Evolutionary conservation across 176 grass and related monocot species (phyloP).

Genomic region (Triticum monococcum): DNA sequence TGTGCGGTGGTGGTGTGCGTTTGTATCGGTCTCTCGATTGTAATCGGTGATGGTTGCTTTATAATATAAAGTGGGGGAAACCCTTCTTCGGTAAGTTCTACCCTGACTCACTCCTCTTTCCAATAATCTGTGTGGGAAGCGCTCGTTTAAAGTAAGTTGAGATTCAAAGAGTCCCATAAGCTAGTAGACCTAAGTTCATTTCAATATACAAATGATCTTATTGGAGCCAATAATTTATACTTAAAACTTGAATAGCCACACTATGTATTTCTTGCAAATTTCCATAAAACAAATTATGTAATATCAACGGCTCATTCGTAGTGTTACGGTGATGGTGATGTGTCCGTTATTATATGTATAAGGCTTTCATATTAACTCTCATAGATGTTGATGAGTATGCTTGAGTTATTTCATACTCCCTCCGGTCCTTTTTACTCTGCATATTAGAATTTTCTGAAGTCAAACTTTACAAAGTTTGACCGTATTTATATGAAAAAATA

Average conservation of each 20-base stretch:
- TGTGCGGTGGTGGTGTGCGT: too few relatives aligned
- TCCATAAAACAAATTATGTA: neutral
- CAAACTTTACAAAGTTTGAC: too few relatives aligned
- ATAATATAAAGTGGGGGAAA: too few relatives aligned
- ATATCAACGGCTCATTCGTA: neutral
- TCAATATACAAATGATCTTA: neutral
- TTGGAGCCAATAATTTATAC: neutral
- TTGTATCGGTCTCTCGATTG: too few relatives aligned
- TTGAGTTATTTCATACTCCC: constrained; percentile 9
- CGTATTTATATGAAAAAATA: too few relatives aligned
- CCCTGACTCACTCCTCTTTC: neutral
- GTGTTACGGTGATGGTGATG: neutral
- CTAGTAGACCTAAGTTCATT: neutral
- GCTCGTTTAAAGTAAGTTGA: neutral
- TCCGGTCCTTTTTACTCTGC: too few relatives aligned
- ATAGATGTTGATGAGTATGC: neutral
- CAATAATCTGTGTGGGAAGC: neutral
- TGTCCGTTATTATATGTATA: neutral
- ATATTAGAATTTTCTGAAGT: too few relatives aligned
- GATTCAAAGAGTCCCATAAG: neutral
- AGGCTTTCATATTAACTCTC: neutral
- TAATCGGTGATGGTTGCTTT: too few relatives aligned
- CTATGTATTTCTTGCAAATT: neutral
- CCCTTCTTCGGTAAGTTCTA: neutral
- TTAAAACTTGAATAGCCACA: neutral